Evolutionary conservation across 306 rosid species (phyloP).

Genomic region (Prinsepia uniflora): DNA sequence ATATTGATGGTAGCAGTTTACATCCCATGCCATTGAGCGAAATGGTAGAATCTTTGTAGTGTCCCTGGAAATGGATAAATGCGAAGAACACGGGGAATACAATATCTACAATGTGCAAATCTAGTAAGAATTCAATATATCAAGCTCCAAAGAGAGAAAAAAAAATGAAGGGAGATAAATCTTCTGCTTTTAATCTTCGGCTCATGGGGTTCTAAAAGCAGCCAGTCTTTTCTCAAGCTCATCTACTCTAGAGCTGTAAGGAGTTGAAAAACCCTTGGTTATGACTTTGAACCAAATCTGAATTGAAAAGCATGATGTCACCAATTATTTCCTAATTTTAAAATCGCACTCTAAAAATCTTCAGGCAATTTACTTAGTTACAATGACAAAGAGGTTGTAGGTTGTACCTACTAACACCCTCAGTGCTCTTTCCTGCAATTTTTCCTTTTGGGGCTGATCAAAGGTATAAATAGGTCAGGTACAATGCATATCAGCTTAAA

Average conservation of each 20-base stretch:
- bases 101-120: slow-evolving; percentile 10
- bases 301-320: neutral
- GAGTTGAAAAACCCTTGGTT: slow-evolving; percentile 24
- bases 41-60: neutral
- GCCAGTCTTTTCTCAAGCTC: slow-evolving; percentile 94
- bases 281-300: slow-evolving; percentile 10
- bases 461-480: slow-evolving; percentile 47
- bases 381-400: slow-evolving; percentile 1
- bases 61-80: neutral
- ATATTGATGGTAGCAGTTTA: no score
- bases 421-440: slow-evolving; percentile 62
- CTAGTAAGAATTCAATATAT: slow-evolving; percentile 1
- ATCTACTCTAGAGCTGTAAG: slow-evolving; percentile 65
- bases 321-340: neutral
- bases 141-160: neutral
- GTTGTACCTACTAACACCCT: slow-evolving; percentile 67
- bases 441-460: slow-evolving; percentile 96
- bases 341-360: neutral
- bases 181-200: slow-evolving; percentile 6
- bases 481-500: slow-evolving; percentile 37
- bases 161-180: neutral
- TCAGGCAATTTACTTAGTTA: neutral
- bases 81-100: neutral
- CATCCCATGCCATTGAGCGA: neutral
- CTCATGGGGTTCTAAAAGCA: slow-evolving; percentile 74